Percentiles rank a stretch among this genome's conserved stretches.
These are phyloP conservation scores for Coemansia sp. DNA, from an alignment of 192 early-diverging fungal genomes.

Conservation along the genomic window DNA sequence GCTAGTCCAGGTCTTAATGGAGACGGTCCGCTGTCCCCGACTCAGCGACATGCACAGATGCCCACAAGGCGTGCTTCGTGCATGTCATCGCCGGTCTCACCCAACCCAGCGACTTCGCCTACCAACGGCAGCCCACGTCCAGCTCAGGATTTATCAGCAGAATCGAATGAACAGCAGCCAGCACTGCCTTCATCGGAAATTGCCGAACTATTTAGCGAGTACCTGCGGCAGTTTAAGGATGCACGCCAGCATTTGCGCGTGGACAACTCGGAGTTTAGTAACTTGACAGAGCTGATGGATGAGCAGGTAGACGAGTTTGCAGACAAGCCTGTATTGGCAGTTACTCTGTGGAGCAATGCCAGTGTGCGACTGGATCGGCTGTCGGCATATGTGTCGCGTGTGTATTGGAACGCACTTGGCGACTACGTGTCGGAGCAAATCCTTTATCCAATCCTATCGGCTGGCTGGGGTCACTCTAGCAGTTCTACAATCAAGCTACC, in stretches of 20 bases:
- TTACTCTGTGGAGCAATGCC: conserved; percentile 47
- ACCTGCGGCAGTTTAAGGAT: conserved; percentile 43
- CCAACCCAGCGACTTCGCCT: neutral
- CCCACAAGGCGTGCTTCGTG: conserved; percentile 22
- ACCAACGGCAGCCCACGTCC: conserved; percentile 4
- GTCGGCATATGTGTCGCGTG: conserved; percentile 38
- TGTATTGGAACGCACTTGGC: conserved; percentile 51
- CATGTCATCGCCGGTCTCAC: conserved; percentile 16
- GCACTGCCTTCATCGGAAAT: conserved; percentile 23
- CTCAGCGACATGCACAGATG: neutral
- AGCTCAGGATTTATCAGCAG: neutral
- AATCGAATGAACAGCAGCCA: neutral
- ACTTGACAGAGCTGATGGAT: conserved; percentile 30
- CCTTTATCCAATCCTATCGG: conserved; percentile 40
- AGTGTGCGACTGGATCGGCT: conserved; percentile 42
- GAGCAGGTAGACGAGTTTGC: conserved; percentile 42
- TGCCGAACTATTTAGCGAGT: conserved; percentile 41
- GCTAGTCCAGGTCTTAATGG: neutral
- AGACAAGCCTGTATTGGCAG: conserved; percentile 39
- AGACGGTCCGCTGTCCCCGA: neutral
- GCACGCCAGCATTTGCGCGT: conserved; percentile 35
- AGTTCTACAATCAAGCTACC: conserved; percentile 30
- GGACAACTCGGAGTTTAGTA: conserved; percentile 17
- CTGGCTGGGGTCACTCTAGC: conserved; percentile 33
- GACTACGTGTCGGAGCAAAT: conserved; percentile 53